Evolutionary conservation across 192 early-diverging fungal species (phyloP).

Genomic region (Umbelopsis sp.): DNA sequence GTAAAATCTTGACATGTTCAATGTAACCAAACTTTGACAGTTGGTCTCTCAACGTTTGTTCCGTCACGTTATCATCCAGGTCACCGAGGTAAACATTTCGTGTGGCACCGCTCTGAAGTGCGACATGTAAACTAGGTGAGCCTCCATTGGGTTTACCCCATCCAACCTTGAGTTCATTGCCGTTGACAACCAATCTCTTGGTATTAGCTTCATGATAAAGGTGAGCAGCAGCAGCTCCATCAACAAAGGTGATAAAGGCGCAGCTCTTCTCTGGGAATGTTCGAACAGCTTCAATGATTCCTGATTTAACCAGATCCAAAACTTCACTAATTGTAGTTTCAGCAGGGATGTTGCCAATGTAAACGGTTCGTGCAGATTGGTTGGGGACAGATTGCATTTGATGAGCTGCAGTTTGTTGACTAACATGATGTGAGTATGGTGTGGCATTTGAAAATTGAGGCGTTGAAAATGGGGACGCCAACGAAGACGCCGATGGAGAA

Average conservation of each 20-base stretch:
- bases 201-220: slow-evolving; percentile 60
- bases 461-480: slow-evolving; percentile 14
- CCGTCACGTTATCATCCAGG: slow-evolving; percentile 64
- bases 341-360: slow-evolving; percentile 76
- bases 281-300: slow-evolving; percentile 69
- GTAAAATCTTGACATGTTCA: slow-evolving; percentile 70
- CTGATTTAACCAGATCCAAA: slow-evolving; percentile 69
- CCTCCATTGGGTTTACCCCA: slow-evolving; percentile 72
- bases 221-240: slow-evolving; percentile 58
- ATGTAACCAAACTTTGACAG: slow-evolving; percentile 70
- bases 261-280: slow-evolving; percentile 79
- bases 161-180: slow-evolving; percentile 68
- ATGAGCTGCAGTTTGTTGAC: neutral
- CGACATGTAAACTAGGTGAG: slow-evolving; percentile 54
- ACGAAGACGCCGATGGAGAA: slow-evolving; percentile 17
- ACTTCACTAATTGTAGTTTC: slow-evolving; percentile 62
- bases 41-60: slow-evolving; percentile 57
- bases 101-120: slow-evolving; percentile 68
- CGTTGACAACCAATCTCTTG: slow-evolving; percentile 53
- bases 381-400: slow-evolving; percentile 15
- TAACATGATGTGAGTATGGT: neutral
- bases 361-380: slow-evolving; percentile 72
- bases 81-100: slow-evolving; percentile 85
- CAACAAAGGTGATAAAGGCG: slow-evolving; percentile 81
- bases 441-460: slow-evolving; percentile 13